Conservation (phyloP, 2,329 filamentous ascomycete genomes). For the Neonectria ditissima region DNA sequence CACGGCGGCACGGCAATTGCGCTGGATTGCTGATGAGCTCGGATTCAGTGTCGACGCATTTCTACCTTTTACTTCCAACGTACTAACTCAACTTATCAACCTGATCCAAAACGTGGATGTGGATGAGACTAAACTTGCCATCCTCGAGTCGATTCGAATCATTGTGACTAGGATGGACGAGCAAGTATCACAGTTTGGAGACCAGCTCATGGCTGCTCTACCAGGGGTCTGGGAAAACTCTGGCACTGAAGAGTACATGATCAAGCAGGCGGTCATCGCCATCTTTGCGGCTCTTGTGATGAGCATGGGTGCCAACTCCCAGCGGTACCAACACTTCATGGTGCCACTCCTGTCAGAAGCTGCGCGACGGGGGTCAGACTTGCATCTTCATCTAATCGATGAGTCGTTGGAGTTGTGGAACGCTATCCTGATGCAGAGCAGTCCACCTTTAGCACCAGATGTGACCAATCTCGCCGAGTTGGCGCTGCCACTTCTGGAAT, state of each 20-base stretch:
- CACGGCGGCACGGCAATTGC: constrained; percentile 88
- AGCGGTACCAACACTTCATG: constrained; percentile 82
- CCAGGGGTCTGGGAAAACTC: constrained; percentile 88
- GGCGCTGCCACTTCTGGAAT: constrained; percentile 74
- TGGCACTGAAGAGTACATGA: constrained; percentile 83
- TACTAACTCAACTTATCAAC: constrained; percentile 78
- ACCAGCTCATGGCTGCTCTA: constrained; percentile 83
- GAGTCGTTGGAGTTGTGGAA: constrained; percentile 93
- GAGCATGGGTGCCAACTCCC: constrained; percentile 83
- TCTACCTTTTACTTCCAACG: constrained; percentile 79
- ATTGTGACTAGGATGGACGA: constrained; percentile 86
- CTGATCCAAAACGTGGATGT: constrained; percentile 84
- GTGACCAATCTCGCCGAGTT: constrained; percentile 73
- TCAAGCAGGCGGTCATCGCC: constrained; percentile 92
- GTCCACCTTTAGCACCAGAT: constrained; percentile 69
- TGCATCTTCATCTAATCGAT: constrained; percentile 86
- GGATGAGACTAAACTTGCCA: constrained; percentile 89
- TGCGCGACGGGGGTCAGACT: constrained; percentile 78
- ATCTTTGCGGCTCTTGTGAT: constrained; percentile 87
- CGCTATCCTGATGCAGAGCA: constrained; percentile 76
- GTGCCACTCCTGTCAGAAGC: constrained; percentile 86
- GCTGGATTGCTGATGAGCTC: constrained; percentile 84
- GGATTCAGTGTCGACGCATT: constrained; percentile 82
- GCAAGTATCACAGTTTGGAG: constrained; percentile 75
- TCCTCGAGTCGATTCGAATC: constrained; percentile 86